These are phyloP conservation scores for Austroboletus olivaceoglutinosus DNA, from an alignment of 1,284 basidiomycete species.

Conservation along the genomic window DNA sequence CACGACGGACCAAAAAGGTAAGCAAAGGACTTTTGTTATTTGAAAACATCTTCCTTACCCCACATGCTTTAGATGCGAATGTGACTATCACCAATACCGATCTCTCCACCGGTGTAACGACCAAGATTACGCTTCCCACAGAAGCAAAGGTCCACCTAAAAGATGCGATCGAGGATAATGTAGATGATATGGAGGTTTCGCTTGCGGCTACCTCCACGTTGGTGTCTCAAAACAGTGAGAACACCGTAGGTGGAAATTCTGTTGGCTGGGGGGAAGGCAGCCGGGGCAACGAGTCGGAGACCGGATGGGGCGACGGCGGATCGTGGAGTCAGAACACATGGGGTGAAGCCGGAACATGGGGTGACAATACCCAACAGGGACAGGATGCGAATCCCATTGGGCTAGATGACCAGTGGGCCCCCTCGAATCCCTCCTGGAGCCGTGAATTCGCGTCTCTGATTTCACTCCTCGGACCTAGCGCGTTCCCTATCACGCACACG, in stretches of 20 bases:
- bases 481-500: slow-evolving; percentile 48
- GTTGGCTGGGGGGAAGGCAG: slow-evolving; percentile 1
- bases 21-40: neutral
- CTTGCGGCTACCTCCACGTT: neutral
- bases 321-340: slow-evolving; percentile 16
- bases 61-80: neutral
- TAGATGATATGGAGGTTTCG: slow-evolving; percentile 23
- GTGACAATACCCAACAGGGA: slow-evolving; percentile 8
- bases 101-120: slow-evolving; percentile 14
- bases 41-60: slow-evolving; percentile 7
- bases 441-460: slow-evolving; percentile 32
- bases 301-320: neutral
- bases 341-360: slow-evolving; percentile 10
- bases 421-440: slow-evolving; percentile 26
- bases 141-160: slow-evolving; percentile 23
- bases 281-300: slow-evolving; percentile 5
- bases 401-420: slow-evolving; percentile 12
- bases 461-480: slow-evolving; percentile 43
- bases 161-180: slow-evolving; percentile 32
- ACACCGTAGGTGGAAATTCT: neutral
- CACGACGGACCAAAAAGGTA: slow-evolving; percentile 10
- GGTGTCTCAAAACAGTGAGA: neutral
- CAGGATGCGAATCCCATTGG: slow-evolving; percentile 2
- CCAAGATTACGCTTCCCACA: slow-evolving; percentile 23
- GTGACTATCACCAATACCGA: slow-evolving; percentile 19